These are phyloP conservation scores for Stagonosporopsis tanaceti DNA, from an alignment of 2,329 filamentous ascomycete genomes.

Conservation along the genomic window DNA sequence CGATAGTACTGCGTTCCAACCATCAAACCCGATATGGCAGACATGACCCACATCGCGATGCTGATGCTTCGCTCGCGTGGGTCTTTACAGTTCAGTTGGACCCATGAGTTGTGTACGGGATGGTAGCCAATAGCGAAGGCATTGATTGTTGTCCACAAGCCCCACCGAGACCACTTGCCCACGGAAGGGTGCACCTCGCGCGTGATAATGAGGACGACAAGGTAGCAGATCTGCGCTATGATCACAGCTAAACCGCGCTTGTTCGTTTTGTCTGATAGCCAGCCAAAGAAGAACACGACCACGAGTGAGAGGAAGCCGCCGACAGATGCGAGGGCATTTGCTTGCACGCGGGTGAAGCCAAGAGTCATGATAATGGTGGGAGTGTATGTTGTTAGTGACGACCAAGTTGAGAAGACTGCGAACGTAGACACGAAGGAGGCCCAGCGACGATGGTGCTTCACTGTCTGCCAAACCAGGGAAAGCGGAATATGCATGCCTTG, in stretches of 20 bases:
- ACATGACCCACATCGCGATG: constrained; percentile 63
- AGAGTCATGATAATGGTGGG: constrained; percentile 55
- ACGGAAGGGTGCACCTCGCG: constrained; percentile 54
- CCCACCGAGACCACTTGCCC: constrained; percentile 59
- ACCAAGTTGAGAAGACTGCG: constrained; percentile 62
- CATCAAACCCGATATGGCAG: constrained; percentile 61
- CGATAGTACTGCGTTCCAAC: constrained; percentile 61
- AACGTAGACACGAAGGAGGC: constrained; percentile 58
- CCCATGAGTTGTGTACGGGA: constrained; percentile 62
- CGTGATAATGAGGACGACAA: constrained; percentile 55
- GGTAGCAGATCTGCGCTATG: constrained; percentile 55
- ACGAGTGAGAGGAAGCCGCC: constrained; percentile 55
- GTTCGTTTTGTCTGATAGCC: constrained; percentile 58
- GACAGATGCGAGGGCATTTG: constrained; percentile 58
- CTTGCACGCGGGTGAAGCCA: constrained; percentile 56
- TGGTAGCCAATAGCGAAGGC: constrained; percentile 62
- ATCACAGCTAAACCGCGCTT: constrained; percentile 56
- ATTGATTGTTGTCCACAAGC: constrained; percentile 62
- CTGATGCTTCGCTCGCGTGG: constrained; percentile 58
- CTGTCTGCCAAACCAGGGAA: constrained; percentile 54
- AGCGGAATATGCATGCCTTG: constrained; percentile 51
- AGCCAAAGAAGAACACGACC: constrained; percentile 60
- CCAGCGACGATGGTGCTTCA: constrained; percentile 58
- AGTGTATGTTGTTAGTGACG: constrained; percentile 61
- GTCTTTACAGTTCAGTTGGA: constrained; percentile 61